A percentile compares a stretch with the other conserved stretches of the same genome.
Conservation (phyloP, 2,329 filamentous ascomycete genomes). For the Cadophora gregata region DNA sequence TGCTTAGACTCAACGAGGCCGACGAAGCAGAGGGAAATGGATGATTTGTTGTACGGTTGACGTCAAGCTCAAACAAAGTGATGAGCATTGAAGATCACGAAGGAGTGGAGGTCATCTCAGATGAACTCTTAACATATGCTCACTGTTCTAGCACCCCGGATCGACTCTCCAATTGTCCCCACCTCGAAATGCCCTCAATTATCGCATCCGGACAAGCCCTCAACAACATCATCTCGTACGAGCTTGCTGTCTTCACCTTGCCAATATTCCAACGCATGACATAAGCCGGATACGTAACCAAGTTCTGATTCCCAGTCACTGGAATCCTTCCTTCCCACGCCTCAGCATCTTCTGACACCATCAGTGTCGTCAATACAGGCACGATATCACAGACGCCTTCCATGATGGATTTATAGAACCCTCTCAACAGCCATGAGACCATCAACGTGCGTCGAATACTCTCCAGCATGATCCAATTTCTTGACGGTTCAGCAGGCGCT, state of each 20-base stretch:
- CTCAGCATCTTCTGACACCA: conserved; percentile 23
- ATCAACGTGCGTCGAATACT: conserved; percentile 42
- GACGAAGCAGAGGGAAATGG: conserved; percentile 22
- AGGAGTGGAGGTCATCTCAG: background rate
- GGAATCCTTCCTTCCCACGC: conserved; percentile 23
- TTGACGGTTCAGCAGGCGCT: background rate
- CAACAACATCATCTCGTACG: conserved; percentile 23
- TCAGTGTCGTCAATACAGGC: conserved; percentile 24
- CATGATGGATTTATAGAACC: conserved; percentile 26
- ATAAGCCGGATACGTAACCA: conserved; percentile 26
- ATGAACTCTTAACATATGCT: background rate
- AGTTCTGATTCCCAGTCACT: conserved; percentile 6
- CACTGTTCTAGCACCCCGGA: background rate
- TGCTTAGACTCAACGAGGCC: conserved; percentile 22
- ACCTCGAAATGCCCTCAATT: background rate
- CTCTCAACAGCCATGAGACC: conserved; percentile 32
- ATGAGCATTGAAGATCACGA: too few species aligned
- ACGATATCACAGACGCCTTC: conserved; percentile 28
- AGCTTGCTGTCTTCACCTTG: conserved; percentile 10
- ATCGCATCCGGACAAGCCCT: conserved; percentile 16
- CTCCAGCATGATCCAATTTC: conserved; percentile 45
- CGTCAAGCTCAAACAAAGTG: background rate
- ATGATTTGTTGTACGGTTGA: background rate
- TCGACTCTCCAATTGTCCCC: background rate
- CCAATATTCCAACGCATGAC: conserved; percentile 24